A percentile compares a stretch with the other conserved stretches of the same genome.
Evolutionary conservation across 106 monocot species (phyloP).

Genomic region (Allium fistulosum): DNA sequence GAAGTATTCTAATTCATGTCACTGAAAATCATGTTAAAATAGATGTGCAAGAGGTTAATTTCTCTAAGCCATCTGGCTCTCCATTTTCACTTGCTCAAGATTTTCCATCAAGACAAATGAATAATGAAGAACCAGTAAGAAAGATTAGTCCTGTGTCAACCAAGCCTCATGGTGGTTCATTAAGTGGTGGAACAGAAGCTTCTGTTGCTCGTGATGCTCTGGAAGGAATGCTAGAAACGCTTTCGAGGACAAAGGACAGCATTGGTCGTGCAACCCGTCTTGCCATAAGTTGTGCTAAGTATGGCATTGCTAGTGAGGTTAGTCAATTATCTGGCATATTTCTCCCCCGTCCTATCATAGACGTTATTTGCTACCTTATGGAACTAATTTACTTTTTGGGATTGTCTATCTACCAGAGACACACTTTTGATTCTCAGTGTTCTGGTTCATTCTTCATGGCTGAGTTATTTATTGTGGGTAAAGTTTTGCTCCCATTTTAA

Average conservation of each 20-base stretch:
- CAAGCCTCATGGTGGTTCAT: constrained; percentile 31
- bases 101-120: constrained; percentile 19
- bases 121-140: constrained; percentile 31
- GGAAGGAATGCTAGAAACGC: constrained; percentile 91
- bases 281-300: constrained; percentile 91
- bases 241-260: constrained; percentile 90
- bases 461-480: too few species aligned
- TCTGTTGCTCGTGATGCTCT: constrained; percentile 84
- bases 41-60: constrained; percentile 22
- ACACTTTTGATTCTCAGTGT: too few species aligned
- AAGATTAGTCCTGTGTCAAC: constrained; percentile 29
- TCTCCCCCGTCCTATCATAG: not conserved
- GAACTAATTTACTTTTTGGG: too few species aligned
- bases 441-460: too few species aligned
- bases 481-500: too few species aligned
- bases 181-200: constrained; percentile 83
- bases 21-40: constrained; percentile 27
- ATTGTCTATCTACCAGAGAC: too few species aligned
- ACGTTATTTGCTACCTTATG: too few species aligned
- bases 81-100: constrained; percentile 26
- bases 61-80: constrained; percentile 22
- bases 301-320: constrained; percentile 89
- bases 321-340: not conserved
- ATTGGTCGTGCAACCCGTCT: constrained; percentile 92
- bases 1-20: constrained; percentile 29